Percentiles rank a stretch among this genome's conserved stretches.
phyloP scores from a whole-genome alignment of 257 asterid species.

The Eucommia ulmoides region DNA sequence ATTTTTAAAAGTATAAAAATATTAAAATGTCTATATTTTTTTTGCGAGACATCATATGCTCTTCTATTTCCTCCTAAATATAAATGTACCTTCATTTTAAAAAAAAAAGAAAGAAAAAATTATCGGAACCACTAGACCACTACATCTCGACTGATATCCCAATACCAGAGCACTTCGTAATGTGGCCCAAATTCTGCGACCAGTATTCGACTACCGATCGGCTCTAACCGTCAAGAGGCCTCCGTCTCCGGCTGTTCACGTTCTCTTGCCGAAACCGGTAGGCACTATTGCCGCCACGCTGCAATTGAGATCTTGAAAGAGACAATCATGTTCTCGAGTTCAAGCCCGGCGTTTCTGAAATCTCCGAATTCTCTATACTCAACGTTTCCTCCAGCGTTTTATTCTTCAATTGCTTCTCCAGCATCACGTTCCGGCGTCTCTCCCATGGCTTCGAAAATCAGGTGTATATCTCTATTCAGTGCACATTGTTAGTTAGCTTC shows the following conservation, averaged over 20 bases:
- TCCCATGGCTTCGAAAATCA: not conserved
- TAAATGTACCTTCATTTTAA: not conserved
- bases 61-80: too few species aligned
- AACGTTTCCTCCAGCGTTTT: not conserved
- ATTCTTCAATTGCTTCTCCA: not conserved
- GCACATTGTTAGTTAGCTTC: not conserved
- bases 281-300: not conserved
- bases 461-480: not conserved
- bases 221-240: too few species aligned
- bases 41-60: too few species aligned
- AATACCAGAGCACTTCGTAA: too few species aligned
- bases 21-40: not conserved
- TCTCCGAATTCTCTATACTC: not conserved
- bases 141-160: not conserved
- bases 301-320: not conserved
- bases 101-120: not conserved
- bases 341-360: not conserved
- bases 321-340: not conserved
- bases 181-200: too few species aligned
- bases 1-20: too few species aligned
- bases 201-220: too few species aligned
- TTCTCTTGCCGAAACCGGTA: not conserved
- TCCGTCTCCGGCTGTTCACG: not conserved
- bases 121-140: not conserved
- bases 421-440: not conserved